Conservation (phyloP, 1,284 basidiomycete genomes). For the Leccinum griseonigrum region DNA sequence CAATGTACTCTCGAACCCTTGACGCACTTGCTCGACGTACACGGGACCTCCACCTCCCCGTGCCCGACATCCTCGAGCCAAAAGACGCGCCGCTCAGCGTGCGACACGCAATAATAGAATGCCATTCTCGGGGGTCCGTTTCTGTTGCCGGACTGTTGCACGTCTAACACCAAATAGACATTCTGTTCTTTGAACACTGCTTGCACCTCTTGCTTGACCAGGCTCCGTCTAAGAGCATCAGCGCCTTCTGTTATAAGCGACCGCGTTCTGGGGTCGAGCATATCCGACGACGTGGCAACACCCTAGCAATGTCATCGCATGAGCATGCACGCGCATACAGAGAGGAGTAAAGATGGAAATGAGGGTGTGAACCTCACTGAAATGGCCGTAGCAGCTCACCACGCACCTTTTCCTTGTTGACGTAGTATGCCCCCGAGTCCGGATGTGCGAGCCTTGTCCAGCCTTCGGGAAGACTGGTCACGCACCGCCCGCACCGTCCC, state of each 20-base stretch:
- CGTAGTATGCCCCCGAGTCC: constrained; percentile 29
- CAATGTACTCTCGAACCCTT: constrained; percentile 22
- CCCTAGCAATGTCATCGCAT: constrained; percentile 3
- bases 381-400: not conserved
- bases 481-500: not conserved
- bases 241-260: constrained; percentile 16
- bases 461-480: constrained; percentile 16
- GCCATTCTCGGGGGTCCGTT: not conserved
- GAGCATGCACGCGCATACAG: not conserved
- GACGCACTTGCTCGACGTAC: constrained; percentile 21
- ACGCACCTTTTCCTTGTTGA: constrained; percentile 24
- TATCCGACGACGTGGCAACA: constrained; percentile 22
- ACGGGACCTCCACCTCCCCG: constrained; percentile 20
- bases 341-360: not conserved
- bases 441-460: constrained; percentile 30
- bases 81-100: constrained; percentile 28
- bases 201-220: constrained; percentile 3
- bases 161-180: constrained; percentile 19
- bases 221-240: constrained; percentile 6
- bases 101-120: constrained; percentile 30
- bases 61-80: constrained; percentile 29
- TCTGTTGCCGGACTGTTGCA: not conserved
- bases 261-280: constrained; percentile 10
- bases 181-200: constrained; percentile 4
- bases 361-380: not conserved